A percentile compares a stretch with the other conserved stretches of the same genome.
These are phyloP conservation scores for Fraxinus anomala DNA, from an alignment of 257 asterid genomes.

Conservation along the genomic window DNA sequence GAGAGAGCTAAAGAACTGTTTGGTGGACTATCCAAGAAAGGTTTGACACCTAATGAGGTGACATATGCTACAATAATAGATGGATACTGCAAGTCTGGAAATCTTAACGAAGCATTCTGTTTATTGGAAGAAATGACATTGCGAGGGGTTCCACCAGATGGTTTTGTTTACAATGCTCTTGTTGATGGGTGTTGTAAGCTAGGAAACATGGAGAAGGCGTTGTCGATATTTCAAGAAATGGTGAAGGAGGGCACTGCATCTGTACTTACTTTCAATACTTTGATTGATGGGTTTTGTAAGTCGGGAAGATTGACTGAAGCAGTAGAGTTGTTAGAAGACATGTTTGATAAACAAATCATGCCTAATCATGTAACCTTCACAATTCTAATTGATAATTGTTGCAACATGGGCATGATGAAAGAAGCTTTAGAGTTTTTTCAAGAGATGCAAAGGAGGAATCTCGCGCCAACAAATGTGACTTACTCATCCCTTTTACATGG, in stretches of 20 bases:
- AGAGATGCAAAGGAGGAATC: slow-evolving; percentile 60
- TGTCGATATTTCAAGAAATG: slow-evolving; percentile 53
- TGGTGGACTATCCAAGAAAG: slow-evolving; percentile 53
- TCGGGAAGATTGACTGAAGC: slow-evolving; percentile 61
- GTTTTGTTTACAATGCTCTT: slow-evolving; percentile 66
- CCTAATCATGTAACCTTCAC: slow-evolving; percentile 80
- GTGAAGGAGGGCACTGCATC: slow-evolving; percentile 60
- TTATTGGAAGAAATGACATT: slow-evolving; percentile 66
- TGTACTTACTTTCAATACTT: slow-evolving; percentile 61
- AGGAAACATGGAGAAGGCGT: slow-evolving; percentile 65
- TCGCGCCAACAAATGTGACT: slow-evolving; percentile 68
- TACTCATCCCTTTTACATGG: slow-evolving; percentile 75
- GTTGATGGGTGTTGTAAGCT: slow-evolving; percentile 80
- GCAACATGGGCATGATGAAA: slow-evolving; percentile 58
- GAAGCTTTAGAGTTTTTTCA: slow-evolving; percentile 70
- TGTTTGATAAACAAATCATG: slow-evolving; percentile 57
- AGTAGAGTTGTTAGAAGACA: slow-evolving; percentile 55
- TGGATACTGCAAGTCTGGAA: slow-evolving; percentile 70
- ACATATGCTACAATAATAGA: slow-evolving; percentile 79
- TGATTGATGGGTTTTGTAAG: slow-evolving; percentile 79
- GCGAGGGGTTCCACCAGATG: slow-evolving; percentile 61
- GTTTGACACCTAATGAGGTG: slow-evolving; percentile 63
- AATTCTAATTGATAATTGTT: slow-evolving; percentile 58
- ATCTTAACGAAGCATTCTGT: slow-evolving; percentile 59
- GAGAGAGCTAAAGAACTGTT: slow-evolving; percentile 64